Base-by-base conservation (phyloP, 169 alveolate species). In the Eimeria falciformis region DNA sequence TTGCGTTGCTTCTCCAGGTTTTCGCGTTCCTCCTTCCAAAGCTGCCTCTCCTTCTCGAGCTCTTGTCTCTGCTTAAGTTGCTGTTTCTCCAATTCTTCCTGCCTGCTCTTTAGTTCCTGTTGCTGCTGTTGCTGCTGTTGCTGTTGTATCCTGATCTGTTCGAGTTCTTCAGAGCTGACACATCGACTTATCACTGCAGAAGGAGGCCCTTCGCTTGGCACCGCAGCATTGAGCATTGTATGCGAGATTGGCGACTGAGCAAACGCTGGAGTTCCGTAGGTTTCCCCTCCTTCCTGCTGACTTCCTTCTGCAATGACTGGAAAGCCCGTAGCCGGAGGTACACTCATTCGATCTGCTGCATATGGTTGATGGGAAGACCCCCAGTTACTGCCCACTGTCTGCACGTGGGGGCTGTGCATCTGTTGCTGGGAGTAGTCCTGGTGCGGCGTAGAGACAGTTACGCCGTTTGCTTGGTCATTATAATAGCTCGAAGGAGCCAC, bases 401-500 rank as follows among this genome's bases (percentile, higher is more conserved):
- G 89, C 89, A 79, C 89, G 21, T 27, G 89, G 23, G 89, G 89
- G 9, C 73, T 53, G 40, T 55, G 89, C 73, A 55, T 53, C 56
- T 58, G 73, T 33, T 79, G 73, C 5, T n/a, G 73, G 6, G 89
- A 53, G 89, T 47, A 79, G 9, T 29, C 56, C 55, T 50, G 25
- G 11, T 53, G 89, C 87, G 50, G 4, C n/a, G 89, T 21, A 25
- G 85, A 25, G 21, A 21, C 50, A 12, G 65, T 25, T 11, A 18
- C 45, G 23, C n/a, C 50, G 46, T 11, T 25, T 25, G 68, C 85
- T 9, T 40, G 66, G 66, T 21, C 65, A 37, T 45, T 40, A 25
- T n/a, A 46, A n/a, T 71, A 71, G 68, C 85, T 23, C 21, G 27
- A 7, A 17, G 89, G 89, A 6, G 89, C 29, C 73, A 62, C 33